Percentiles rank a stretch among this genome's conserved stretches.
phyloP scores from a whole-genome alignment of 495 filamentous ascomycete genomes.

The Aspergillus heteromorphus region DNA sequence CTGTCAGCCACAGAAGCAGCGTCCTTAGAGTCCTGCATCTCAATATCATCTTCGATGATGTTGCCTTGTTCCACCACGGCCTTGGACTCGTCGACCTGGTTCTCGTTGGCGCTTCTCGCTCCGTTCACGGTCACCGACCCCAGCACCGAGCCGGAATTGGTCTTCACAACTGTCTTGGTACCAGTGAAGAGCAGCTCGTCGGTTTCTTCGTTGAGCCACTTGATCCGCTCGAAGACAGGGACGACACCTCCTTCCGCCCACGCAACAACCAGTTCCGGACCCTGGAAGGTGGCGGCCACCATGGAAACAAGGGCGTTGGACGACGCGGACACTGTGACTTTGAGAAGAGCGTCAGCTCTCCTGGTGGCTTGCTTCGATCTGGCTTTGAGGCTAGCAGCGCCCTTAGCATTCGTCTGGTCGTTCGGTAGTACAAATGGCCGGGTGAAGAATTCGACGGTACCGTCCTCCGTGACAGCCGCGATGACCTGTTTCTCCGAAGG shows the following conservation, averaged over 20 bases:
- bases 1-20: conserved; percentile 31
- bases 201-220: conserved; percentile 45
- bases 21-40: conserved; percentile 47
- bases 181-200: conserved; percentile 44
- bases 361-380: conserved; percentile 46
- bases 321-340: conserved; percentile 44
- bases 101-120: conserved; percentile 53
- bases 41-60: conserved; percentile 37
- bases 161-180: conserved; percentile 39
- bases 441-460: conserved; percentile 52
- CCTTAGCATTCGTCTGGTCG: conserved; percentile 18
- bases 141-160: conserved; percentile 39
- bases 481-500: conserved; percentile 39
- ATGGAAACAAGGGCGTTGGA: conserved; percentile 39
- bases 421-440: conserved; percentile 44
- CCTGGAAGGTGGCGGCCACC: conserved; percentile 44
- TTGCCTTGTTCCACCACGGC: conserved; percentile 55
- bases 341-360: conserved; percentile 45
- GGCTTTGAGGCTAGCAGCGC: conserved; percentile 36
- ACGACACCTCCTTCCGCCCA: conserved; percentile 54
- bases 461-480: conserved; percentile 48
- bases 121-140: conserved; percentile 49
- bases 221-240: conserved; percentile 49
- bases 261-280: conserved; percentile 43
- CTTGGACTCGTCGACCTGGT: conserved; percentile 67